phyloP scores from a whole-genome alignment of 108 stramenopile species.

The Parmales sp. region DNA sequence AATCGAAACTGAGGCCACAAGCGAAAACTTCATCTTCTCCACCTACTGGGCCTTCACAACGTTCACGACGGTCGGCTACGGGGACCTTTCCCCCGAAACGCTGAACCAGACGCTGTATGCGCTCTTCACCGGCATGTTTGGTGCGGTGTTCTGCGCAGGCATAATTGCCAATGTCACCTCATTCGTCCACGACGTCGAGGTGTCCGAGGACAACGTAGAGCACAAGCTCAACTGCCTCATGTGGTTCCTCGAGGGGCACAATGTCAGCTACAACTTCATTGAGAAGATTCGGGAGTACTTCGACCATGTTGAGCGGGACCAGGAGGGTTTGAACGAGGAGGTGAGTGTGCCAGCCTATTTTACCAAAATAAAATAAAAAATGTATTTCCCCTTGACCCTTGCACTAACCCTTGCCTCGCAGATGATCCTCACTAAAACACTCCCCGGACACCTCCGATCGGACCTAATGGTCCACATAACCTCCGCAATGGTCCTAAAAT shows the following conservation, averaged over 20 bases:
- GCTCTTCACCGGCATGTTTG: constrained; percentile 28
- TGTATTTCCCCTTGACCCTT: too few relatives aligned
- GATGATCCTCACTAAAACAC: constrained; percentile 12
- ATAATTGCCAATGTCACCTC: constrained; percentile 46
- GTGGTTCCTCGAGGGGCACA: constrained; percentile 34
- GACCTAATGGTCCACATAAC: constrained; percentile 34
- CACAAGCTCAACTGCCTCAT: constrained; percentile 36
- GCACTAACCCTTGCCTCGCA: too few relatives aligned
- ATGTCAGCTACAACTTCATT: constrained; percentile 16
- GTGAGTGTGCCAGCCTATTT: too few relatives aligned
- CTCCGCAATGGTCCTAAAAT: constrained; percentile 28
- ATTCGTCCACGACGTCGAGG: constrained; percentile 39
- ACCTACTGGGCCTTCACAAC: constrained; percentile 55
- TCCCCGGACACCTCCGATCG: constrained; percentile 22
- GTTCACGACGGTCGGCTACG: constrained; percentile 66
- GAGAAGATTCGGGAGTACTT: constrained; percentile 32
- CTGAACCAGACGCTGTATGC: constrained; percentile 33
- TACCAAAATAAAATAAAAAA: too few relatives aligned
- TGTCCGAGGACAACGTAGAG: constrained; percentile 39
- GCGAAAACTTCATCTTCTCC: constrained; percentile 10
- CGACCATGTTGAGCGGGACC: constrained; percentile 37
- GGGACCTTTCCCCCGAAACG: constrained; percentile 48
- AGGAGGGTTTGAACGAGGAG: constrained; percentile 34
- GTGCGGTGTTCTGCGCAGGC: constrained; percentile 35
- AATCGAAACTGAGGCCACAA: too few relatives aligned